Conservation (phyloP, 2,329 filamentous ascomycete genomes). For the Ophiostoma triangulosporum region DNA sequence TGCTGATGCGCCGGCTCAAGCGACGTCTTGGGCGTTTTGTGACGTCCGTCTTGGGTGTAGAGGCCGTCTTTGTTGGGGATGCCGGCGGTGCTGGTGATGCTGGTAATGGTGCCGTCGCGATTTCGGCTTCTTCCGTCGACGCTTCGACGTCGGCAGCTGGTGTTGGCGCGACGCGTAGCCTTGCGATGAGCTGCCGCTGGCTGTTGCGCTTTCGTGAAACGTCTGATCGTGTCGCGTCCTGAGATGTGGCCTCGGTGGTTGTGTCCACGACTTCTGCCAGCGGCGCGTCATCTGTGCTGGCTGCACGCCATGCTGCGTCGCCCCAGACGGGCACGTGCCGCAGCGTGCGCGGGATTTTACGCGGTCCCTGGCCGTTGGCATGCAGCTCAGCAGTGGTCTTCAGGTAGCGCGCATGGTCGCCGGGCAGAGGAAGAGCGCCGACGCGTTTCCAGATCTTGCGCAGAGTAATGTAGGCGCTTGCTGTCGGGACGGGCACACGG, state of each 20-base stretch:
- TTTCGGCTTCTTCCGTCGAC: neutral
- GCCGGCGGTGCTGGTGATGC: neutral
- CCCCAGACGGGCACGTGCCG: slow-evolving; percentile 21
- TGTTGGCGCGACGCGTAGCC: neutral
- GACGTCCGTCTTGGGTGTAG: slow-evolving; percentile 7
- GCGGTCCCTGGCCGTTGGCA: slow-evolving; percentile 19
- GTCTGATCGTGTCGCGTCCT: slow-evolving; percentile 9
- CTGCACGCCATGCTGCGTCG: slow-evolving; percentile 12
- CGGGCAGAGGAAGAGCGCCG: slow-evolving; percentile 10
- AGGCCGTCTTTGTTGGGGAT: neutral
- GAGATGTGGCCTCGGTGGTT: neutral
- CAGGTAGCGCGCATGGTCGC: slow-evolving; percentile 10
- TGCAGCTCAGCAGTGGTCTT: slow-evolving; percentile 20
- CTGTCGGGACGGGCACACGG: slow-evolving; percentile 18
- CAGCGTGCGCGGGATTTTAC: slow-evolving; percentile 22
- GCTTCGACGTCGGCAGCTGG: neutral
- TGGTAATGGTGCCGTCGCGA: neutral
- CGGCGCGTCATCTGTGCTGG: neutral
- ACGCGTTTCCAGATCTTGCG: slow-evolving; percentile 22
- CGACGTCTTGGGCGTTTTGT: slow-evolving; percentile 17
- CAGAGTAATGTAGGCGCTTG: slow-evolving; percentile 7
- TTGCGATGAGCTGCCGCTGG: slow-evolving; percentile 19
- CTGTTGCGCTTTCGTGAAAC: slow-evolving; percentile 22
- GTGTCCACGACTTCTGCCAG: neutral
- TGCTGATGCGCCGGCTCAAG: slow-evolving; percentile 18